Evolutionary conservation across 2,329 filamentous ascomycete species (phyloP), one percentile per base, ranked within the genome.

Genomic region (Microdochium trichocladiopsis): DNA sequence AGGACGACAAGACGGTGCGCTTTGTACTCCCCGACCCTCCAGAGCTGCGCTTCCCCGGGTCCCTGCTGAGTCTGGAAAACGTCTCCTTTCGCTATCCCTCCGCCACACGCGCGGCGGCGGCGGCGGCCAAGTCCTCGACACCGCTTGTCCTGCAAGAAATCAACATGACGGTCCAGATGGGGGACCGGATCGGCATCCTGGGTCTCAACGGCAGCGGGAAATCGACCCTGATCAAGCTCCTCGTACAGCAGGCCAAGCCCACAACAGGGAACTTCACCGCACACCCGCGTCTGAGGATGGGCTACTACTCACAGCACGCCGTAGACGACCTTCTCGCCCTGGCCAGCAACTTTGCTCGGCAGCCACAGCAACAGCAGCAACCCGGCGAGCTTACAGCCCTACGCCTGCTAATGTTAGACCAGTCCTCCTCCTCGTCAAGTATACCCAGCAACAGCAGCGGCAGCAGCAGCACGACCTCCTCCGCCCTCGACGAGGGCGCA

Each of bases 151-250:
- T 94, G 16, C 76, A 82, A 22, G 81, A 84, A 9, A 69, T 92
- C 25, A 81, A 77, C 49, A 68, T 95, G 12, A 85, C 84, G 0
- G 78, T 95, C 12, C 80, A 88, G 53, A 81, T 83, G 64, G 87
- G 88, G 10, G 87, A 90, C 56, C 79, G 89, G 1, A 73, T 93
- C 23, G 90, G 88, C 0, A 76, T 95, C 41, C 75, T 90, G 23
- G 90, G 90, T 0, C 74, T 94, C 45, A 95, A 95, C 64, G 90
- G 90, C 1, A 80, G 83, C 1, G 90, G 90, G 2, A 95, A 95
- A 66, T 90, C 88, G 1, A 94, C 90, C 0, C 73, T 95, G 10
- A 76, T 93, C 53, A 84, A 81, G 48, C 70, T 93, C 3, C 77
- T 93, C 2, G 83, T 84, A n/a, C 82, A 79, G 1, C 74, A 76